phyloP scores from a whole-genome alignment of 2,329 filamentous ascomycete genomes.

The Alternaria sp. region DNA sequence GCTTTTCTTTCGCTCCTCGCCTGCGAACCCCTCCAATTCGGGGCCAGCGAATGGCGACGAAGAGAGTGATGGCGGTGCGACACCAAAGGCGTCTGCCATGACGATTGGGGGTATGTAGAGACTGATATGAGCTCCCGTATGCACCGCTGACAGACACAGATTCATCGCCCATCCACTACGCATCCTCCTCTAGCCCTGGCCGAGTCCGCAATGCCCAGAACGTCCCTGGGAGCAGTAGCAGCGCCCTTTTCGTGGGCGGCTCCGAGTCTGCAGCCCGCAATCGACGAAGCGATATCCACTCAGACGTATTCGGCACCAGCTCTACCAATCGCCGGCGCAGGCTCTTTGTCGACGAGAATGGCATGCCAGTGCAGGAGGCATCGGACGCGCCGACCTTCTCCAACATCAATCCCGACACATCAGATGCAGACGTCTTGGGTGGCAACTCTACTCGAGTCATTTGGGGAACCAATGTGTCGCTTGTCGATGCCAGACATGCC shows the following conservation, averaged over 20 bases:
- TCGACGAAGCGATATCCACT: constrained; percentile 85
- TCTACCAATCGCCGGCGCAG: constrained; percentile 60
- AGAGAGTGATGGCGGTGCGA: constrained; percentile 68
- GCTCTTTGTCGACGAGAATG: constrained; percentile 69
- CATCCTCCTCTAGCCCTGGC: constrained; percentile 86
- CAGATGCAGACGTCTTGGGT: constrained; percentile 86
- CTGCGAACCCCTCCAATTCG: constrained; percentile 53
- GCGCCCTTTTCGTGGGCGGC: constrained; percentile 80
- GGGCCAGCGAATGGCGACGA: constrained; percentile 49
- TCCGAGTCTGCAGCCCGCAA: constrained; percentile 64
- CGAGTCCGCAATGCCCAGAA: constrained; percentile 64
- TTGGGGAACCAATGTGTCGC: constrained; percentile 97
- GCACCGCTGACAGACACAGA: constrained; percentile 59
- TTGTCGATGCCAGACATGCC: constrained; percentile 82
- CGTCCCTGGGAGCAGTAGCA: constrained; percentile 81
- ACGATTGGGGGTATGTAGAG: constrained; percentile 65
- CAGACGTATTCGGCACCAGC: constrained; percentile 63
- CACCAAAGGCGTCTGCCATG: constrained; percentile 70
- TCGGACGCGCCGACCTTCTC: constrained; percentile 70
- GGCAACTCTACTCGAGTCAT: constrained; percentile 83
- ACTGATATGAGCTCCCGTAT: neutral
- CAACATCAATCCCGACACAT: constrained; percentile 79
- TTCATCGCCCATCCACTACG: constrained; percentile 91
- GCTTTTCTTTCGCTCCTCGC: constrained; percentile 74
- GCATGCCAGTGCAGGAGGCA: constrained; percentile 60